These are phyloP conservation scores for Petasospora fabianii DNA, from an alignment of 1,139 yeast genomes.

Conservation along the genomic window DNA sequence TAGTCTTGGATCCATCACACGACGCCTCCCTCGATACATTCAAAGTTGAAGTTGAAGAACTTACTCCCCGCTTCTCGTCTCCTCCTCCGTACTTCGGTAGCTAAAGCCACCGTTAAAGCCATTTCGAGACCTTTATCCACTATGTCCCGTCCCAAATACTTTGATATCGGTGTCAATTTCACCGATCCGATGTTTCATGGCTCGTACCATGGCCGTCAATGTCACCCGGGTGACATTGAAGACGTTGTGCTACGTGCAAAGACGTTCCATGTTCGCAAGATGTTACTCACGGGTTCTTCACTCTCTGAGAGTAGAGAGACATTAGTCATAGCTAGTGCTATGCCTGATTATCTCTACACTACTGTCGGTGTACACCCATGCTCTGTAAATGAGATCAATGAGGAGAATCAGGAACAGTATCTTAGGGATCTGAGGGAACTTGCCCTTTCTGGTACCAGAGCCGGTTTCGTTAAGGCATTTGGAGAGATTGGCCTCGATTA, in stretches of 20 bases:
- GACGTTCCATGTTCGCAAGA: constrained; percentile 57
- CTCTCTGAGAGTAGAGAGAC: constrained; percentile 57
- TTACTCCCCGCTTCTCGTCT: too few relatives aligned
- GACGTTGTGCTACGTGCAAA: constrained; percentile 66
- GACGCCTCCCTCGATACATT: too few relatives aligned
- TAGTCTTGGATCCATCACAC: too few relatives aligned
- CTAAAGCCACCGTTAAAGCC: too few relatives aligned
- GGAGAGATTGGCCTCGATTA: constrained; percentile 95
- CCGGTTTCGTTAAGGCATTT: constrained; percentile 64
- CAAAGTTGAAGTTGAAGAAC: too few relatives aligned
- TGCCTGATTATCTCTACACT: constrained; percentile 42
- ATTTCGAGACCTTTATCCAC: background rate
- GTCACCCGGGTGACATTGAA: constrained; percentile 66
- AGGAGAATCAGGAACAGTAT: constrained; percentile 36
- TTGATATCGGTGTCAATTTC: constrained; percentile 69
- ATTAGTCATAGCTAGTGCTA: constrained; percentile 38
- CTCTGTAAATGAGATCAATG: constrained; percentile 58
- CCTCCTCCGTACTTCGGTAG: too few relatives aligned
- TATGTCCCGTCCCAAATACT: constrained; percentile 19
- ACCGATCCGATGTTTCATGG: constrained; percentile 91
- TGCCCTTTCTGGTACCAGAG: constrained; percentile 44
- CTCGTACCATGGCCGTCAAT: constrained; percentile 59
- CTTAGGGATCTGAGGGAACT: constrained; percentile 46
- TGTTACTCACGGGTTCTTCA: constrained; percentile 82
- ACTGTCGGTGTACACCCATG: constrained; percentile 98